phyloP scores from a whole-genome alignment of 148 eudicot genomes.

The Cornus florida region DNA sequence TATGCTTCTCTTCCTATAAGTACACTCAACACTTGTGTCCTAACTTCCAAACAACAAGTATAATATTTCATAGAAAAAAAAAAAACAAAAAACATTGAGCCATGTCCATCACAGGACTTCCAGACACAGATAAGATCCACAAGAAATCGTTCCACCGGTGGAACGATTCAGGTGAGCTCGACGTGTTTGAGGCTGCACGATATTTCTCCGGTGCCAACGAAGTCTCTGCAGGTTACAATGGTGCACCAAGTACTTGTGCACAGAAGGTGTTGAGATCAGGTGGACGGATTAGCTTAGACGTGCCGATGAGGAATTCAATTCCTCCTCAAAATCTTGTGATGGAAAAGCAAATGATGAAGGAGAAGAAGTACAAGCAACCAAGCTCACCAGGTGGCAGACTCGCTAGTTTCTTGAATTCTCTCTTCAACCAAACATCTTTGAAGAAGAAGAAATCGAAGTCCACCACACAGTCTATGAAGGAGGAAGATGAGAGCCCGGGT shows the following conservation, averaged over 20 bases:
- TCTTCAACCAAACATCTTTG: conserved; percentile 62
- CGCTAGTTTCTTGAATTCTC: conserved; percentile 71
- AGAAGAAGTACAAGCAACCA: conserved; percentile 73
- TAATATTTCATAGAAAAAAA: background rate
- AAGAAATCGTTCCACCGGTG: conserved; percentile 46
- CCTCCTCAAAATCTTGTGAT: conserved; percentile 10
- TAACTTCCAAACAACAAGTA: conserved; percentile 3
- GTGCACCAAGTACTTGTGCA: background rate
- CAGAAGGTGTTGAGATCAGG: conserved; percentile 31
- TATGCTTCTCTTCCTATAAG: conserved; percentile 2
- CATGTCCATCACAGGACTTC: conserved; percentile 46
- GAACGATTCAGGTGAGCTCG: conserved; percentile 72
- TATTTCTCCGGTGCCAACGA: conserved; percentile 62
- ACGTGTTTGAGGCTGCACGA: conserved; percentile 75
- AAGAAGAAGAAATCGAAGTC: conserved; percentile 63
- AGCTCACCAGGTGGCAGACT: conserved; percentile 90
- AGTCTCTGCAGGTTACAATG: conserved; percentile 9
- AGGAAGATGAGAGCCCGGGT: conserved; percentile 54
- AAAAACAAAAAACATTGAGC: background rate
- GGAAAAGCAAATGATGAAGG: conserved; percentile 29
- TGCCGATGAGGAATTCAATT: conserved; percentile 39
- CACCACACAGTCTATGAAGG: conserved; percentile 42
- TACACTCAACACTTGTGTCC: background rate
- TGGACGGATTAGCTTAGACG: conserved; percentile 72
- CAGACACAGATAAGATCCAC: conserved; percentile 32